phyloP scores from a whole-genome alignment of 805 yeast species.

The Metschnikowia similis region DNA sequence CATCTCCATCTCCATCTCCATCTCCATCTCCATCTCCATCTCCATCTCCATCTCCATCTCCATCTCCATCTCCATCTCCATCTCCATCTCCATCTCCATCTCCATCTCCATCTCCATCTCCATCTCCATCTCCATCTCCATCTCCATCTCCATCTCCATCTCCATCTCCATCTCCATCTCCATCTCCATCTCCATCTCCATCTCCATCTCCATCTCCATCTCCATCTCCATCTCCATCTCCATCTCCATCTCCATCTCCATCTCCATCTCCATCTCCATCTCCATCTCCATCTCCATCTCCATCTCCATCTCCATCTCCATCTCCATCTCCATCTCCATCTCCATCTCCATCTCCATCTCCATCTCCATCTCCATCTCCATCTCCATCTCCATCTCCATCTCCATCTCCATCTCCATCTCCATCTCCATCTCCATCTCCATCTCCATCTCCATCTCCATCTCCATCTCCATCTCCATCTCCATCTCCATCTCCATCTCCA shows the following conservation, averaged over 20 bases:
- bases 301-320: background rate
- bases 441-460: too few relatives aligned
- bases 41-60: too few relatives aligned
- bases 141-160: slow-evolving; percentile 2
- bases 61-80: too few relatives aligned
- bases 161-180: background rate
- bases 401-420: background rate
- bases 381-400: background rate
- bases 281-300: background rate
- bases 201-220: background rate
- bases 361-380: background rate
- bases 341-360: background rate
- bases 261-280: background rate
- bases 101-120: slow-evolving; percentile 1
- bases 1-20: too few relatives aligned
- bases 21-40: too few relatives aligned
- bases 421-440: too few relatives aligned
- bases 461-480: too few relatives aligned
- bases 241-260: background rate
- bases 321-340: background rate
- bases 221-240: background rate
- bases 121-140: background rate
- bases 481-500: too few relatives aligned
- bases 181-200: background rate
- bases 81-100: background rate